These are phyloP conservation scores for Neofusicoccum kwambonambiense DNA, from an alignment of 2,329 filamentous ascomycete genomes.

Conservation along the genomic window DNA sequence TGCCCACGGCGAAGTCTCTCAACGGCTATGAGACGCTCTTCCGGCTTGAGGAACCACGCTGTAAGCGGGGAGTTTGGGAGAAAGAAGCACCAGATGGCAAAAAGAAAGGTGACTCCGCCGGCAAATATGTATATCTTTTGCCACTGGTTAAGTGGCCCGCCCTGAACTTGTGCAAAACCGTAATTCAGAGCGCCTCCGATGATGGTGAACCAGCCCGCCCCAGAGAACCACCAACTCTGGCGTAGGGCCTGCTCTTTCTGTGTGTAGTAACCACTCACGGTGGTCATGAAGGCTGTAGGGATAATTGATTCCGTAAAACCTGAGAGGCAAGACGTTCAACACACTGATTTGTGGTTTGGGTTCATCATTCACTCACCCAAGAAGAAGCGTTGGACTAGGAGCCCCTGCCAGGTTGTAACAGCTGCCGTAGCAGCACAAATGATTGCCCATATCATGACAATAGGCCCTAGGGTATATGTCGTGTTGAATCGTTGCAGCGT, in stretches of 20 bases:
- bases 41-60: no score
- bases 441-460: conserved; percentile 65
- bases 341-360: no score
- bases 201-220: conserved; percentile 27
- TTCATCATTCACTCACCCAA: conserved; percentile 31
- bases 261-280: conserved; percentile 44
- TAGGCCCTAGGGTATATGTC: conserved; percentile 59
- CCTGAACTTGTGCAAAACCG: conserved; percentile 34
- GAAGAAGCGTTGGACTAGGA: no score
- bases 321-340: conserved; percentile 52
- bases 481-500: conserved; percentile 66
- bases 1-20: no score
- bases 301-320: conserved; percentile 57
- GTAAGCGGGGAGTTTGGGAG: no score
- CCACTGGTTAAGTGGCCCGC: conserved; percentile 47
- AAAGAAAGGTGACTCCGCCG: no score
- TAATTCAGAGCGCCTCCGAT: conserved; percentile 26
- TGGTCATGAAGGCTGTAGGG: conserved; percentile 57
- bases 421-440: conserved; percentile 19
- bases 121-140: no score
- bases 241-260: conserved; percentile 39
- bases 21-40: no score
- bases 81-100: no score
- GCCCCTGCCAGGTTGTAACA: no score
- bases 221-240: conserved; percentile 29